A percentile compares a stretch with the other conserved stretches of the same genome.
Evolutionary conservation across 352 stramenopile species (phyloP).

Genomic region (Globisporangium orthogonon): DNA sequence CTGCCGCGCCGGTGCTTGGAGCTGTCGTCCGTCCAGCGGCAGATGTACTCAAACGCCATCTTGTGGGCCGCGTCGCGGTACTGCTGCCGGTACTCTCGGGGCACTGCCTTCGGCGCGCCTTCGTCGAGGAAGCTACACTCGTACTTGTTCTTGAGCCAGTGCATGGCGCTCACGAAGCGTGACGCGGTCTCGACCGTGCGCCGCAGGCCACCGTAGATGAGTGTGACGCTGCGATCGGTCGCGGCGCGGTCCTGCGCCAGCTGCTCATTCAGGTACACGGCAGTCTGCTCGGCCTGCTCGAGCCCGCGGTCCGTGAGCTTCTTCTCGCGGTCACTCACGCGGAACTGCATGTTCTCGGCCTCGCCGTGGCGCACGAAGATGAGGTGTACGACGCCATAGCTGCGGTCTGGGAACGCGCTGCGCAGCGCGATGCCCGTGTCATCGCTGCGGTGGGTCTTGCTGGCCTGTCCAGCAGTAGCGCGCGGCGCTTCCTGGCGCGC

Average conservation of each 20-base stretch:
- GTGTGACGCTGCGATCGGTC: conserved; percentile 34
- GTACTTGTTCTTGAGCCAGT: conserved; percentile 53
- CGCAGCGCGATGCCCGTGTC: not conserved
- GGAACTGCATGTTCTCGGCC: conserved; percentile 82
- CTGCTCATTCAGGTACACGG: conserved; percentile 39
- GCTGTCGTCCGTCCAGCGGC: conserved; percentile 37
- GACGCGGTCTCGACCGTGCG: conserved; percentile 66
- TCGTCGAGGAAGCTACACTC: conserved; percentile 74
- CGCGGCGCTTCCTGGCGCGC: not conserved
- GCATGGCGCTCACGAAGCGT: conserved; percentile 49
- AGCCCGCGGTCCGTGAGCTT: conserved; percentile 50
- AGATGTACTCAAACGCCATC: conserved; percentile 70
- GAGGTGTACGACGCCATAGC: conserved; percentile 42
- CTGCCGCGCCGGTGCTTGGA: conserved; percentile 12
- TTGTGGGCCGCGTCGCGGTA: conserved; percentile 74
- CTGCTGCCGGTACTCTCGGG: conserved; percentile 45
- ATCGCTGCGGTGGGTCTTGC: conserved; percentile 1
- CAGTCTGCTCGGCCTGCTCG: conserved; percentile 49
- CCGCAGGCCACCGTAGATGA: conserved; percentile 63
- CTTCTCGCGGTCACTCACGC: conserved; percentile 68
- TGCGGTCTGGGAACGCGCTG: conserved; percentile 7
- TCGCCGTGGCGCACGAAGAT: conserved; percentile 75
- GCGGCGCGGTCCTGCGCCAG: conserved; percentile 19
- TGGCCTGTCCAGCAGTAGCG: not conserved
- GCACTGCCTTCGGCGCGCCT: conserved; percentile 51